Base-by-base conservation (phyloP, 345 rosid species). In the Populus alba region DNA sequence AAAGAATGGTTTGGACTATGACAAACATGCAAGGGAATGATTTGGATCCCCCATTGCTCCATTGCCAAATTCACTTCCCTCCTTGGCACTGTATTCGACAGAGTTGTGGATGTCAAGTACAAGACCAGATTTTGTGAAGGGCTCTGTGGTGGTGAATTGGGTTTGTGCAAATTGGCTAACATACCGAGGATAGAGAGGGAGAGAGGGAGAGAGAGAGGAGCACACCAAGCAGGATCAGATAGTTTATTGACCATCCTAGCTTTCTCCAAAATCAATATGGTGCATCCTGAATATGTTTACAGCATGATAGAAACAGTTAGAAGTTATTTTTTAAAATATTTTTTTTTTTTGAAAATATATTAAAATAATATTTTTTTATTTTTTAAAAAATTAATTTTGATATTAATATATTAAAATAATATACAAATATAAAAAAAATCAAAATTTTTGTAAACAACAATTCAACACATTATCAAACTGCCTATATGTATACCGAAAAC, bases 141-240 rank as follows among this genome's bases (percentile, higher is more conserved):
- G 8, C n/a, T 67, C 10, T 5, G 8, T 0, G 53, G 53, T 12
- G 76, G 77, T 6, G 77, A 79, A 13, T 9, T 73, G 20, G 77
- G 81, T 7, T 7, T 79, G 8, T 12, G 57, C 55, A 72, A 37
- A 38, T 7, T 78, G 23, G 81, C 72, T 1, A 55, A 49, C 5
- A 38, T 49, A 2, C 5, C 72, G 7, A 55, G 75, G 23, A 70
- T 72, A 33, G 37, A 72, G 41, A n/a, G 73, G 1, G 27, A 27
- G 73, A 27, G 27, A 27, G 1, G 1, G 27, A 27, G 27, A 18
- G 5, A 51, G 11, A 77, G 77, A 5, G 43, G 25, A 0, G 72
- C 73, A 5, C 77, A 78, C 25, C 62, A 33, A 12, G 81, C 76
- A 17, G 72, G 76, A 10, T 78, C 72, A 1, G 81, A 78, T 49